phyloP scores from a whole-genome alignment of 352 stramenopile species.

The Globisporangium irregulare region DNA sequence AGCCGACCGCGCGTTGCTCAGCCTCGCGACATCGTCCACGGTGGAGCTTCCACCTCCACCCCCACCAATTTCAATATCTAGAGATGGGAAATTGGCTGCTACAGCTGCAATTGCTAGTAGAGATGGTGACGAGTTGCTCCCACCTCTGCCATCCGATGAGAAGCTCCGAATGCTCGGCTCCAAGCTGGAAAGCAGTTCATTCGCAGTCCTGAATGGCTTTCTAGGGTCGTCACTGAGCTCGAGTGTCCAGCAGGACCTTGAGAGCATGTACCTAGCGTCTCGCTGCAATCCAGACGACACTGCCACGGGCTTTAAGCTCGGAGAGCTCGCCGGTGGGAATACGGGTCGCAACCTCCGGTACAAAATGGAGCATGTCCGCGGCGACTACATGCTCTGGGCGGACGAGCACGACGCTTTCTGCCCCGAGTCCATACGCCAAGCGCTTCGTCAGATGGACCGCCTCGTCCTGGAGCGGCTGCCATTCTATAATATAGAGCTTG shows the following conservation, averaged over 20 bases:
- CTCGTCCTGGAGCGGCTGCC: slow-evolving; percentile 34
- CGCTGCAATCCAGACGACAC: neutral
- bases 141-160: slow-evolving; percentile 19
- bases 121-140: slow-evolving; percentile 24
- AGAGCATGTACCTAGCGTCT: slow-evolving; percentile 23
- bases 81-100: neutral
- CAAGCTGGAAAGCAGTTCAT: slow-evolving; percentile 20
- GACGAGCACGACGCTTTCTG: slow-evolving; percentile 39
- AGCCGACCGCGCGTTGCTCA: slow-evolving; percentile 34
- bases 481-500: slow-evolving; percentile 24
- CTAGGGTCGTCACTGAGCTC: slow-evolving; percentile 19
- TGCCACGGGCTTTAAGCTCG: slow-evolving; percentile 22
- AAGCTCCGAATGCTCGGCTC: slow-evolving; percentile 16
- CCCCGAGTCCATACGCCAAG: slow-evolving; percentile 18
- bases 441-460: slow-evolving; percentile 37
- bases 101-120: neutral
- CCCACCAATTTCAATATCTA: neutral
- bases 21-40: slow-evolving; percentile 22
- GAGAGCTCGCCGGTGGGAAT: slow-evolving; percentile 40
- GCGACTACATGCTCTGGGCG: slow-evolving; percentile 49
- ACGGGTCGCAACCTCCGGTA: slow-evolving; percentile 45
- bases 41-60: neutral
- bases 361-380: slow-evolving; percentile 43
- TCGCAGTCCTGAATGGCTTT: slow-evolving; percentile 36
- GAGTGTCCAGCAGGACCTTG: slow-evolving; percentile 21